A percentile compares a stretch with the other conserved stretches of the same genome.
Evolutionary conservation across 2,329 filamentous ascomycete genomes (phyloP).

Genomic region (Bimuria novae-zelandiae): DNA sequence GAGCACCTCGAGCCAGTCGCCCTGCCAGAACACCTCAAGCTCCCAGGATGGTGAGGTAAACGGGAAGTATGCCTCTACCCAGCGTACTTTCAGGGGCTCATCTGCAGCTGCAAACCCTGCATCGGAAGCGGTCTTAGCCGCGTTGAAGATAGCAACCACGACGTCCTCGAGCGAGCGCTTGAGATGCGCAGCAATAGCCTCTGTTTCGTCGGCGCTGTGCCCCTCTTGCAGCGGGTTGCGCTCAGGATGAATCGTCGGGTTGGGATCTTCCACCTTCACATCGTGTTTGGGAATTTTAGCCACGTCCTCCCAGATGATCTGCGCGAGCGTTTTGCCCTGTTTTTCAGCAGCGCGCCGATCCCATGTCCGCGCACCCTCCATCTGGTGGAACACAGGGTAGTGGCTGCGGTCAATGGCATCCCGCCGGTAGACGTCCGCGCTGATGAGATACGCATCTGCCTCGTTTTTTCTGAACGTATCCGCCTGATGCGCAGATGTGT

Average conservation of each 20-base stretch:
- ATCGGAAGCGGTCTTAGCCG: slow-evolving; percentile 67
- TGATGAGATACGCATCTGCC: slow-evolving; percentile 83
- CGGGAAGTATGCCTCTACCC: slow-evolving; percentile 97
- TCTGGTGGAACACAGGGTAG: slow-evolving; percentile 97
- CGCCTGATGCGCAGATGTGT: slow-evolving; percentile 92
- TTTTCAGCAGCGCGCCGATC: slow-evolving; percentile 65
- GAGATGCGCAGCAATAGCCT: slow-evolving; percentile 81
- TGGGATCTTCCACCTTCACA: slow-evolving; percentile 81
- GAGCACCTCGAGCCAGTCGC: slow-evolving; percentile 93
- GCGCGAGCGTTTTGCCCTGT: slow-evolving; percentile 53
- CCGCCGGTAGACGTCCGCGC: slow-evolving; percentile 91
- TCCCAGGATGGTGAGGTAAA: slow-evolving; percentile 97
- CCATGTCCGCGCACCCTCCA: slow-evolving; percentile 95
- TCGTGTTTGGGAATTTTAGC: slow-evolving; percentile 72
- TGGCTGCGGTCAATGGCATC: slow-evolving; percentile 95
- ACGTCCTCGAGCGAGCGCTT: slow-evolving; percentile 89
- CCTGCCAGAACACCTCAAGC: slow-evolving; percentile 91
- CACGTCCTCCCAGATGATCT: slow-evolving; percentile 72
- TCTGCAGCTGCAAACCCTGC: slow-evolving; percentile 17
- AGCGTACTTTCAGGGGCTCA: slow-evolving; percentile 82
- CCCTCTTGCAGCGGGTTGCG: slow-evolving; percentile 82
- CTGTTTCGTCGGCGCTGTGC: slow-evolving; percentile 76
- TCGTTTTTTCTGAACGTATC: slow-evolving; percentile 75
- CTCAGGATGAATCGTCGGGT: slow-evolving; percentile 74
- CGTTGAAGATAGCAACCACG: slow-evolving; percentile 85